These are phyloP conservation scores for Jimgerdemannia lactiflua DNA, from an alignment of 192 early-diverging fungal genomes.

Conservation along the genomic window DNA sequence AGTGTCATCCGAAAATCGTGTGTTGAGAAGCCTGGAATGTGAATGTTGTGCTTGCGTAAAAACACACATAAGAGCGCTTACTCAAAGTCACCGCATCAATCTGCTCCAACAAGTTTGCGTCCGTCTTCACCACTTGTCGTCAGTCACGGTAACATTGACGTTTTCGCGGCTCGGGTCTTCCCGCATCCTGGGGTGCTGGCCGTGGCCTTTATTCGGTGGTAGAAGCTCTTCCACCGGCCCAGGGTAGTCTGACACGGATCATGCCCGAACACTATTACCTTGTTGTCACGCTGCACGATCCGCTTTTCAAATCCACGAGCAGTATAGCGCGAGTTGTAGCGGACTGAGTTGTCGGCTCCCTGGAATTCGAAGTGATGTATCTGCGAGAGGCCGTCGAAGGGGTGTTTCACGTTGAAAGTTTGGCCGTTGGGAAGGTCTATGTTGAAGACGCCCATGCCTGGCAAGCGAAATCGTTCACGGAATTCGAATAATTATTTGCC, in stretches of 20 bases:
- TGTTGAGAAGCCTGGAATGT: neutral
- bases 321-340: conserved; percentile 8
- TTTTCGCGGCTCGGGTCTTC: neutral
- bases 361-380: conserved; percentile 12
- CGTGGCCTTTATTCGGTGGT: neutral
- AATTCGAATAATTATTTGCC: too few relatives aligned
- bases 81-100: conserved; percentile 25
- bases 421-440: conserved; percentile 28
- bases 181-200: neutral
- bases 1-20: neutral
- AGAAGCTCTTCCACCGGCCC: conserved; percentile 11
- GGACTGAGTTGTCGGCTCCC: neutral
- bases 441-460: conserved; percentile 31
- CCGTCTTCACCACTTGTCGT: conserved; percentile 26
- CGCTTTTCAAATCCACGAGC: conserved; percentile 30
- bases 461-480: neutral
- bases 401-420: conserved; percentile 31
- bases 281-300: conserved; percentile 22
- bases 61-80: neutral
- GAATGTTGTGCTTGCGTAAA: neutral
- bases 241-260: conserved; percentile 34
- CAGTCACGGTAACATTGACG: conserved; percentile 34
- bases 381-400: conserved; percentile 37
- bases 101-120: conserved; percentile 32
- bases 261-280: conserved; percentile 32